These are phyloP conservation scores for Cetradonia linearis DNA, from an alignment of 495 filamentous ascomycete genomes.

Conservation along the genomic window DNA sequence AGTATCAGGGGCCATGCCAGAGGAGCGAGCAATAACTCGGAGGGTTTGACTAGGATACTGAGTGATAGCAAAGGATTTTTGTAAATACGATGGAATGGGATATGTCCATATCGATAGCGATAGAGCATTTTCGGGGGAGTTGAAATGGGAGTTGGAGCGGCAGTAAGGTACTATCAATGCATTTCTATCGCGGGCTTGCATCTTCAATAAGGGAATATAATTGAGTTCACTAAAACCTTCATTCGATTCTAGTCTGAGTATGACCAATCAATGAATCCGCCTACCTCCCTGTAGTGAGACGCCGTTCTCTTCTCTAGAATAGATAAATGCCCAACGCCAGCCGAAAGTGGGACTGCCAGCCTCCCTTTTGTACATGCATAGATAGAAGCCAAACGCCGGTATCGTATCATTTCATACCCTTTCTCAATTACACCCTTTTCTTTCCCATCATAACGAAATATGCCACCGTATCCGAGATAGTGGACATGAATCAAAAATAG, in stretches of 20 bases:
- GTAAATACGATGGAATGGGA: constrained; percentile 11
- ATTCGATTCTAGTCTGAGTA: neutral
- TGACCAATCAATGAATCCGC: neutral
- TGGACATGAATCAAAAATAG: neutral
- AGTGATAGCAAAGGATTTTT: constrained; percentile 28
- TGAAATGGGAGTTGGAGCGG: neutral
- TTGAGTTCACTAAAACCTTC: neutral
- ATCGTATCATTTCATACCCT: neutral
- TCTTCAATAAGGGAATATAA: neutral
- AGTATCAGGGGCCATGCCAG: constrained; percentile 22
- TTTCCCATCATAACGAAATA: neutral
- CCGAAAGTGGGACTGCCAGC: neutral
- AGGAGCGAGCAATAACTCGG: constrained; percentile 21
- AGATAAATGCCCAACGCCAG: constrained; percentile 6
- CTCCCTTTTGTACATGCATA: constrained; percentile 8
- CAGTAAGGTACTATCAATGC: neutral
- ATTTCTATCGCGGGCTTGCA: neutral
- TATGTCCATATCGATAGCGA: constrained; percentile 1
- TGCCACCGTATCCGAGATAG: neutral
- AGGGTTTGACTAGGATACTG: constrained; percentile 25
- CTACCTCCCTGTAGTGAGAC: neutral
- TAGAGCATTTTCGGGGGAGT: constrained; percentile 11
- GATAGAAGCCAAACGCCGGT: neutral
- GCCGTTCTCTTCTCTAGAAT: constrained; percentile 1
- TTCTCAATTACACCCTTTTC: neutral